A percentile compares a stretch with the other conserved stretches of the same genome.
Conservation (phyloP, 2,329 filamentous ascomycete genomes). For the Raffaelea ambrosiae region DNA sequence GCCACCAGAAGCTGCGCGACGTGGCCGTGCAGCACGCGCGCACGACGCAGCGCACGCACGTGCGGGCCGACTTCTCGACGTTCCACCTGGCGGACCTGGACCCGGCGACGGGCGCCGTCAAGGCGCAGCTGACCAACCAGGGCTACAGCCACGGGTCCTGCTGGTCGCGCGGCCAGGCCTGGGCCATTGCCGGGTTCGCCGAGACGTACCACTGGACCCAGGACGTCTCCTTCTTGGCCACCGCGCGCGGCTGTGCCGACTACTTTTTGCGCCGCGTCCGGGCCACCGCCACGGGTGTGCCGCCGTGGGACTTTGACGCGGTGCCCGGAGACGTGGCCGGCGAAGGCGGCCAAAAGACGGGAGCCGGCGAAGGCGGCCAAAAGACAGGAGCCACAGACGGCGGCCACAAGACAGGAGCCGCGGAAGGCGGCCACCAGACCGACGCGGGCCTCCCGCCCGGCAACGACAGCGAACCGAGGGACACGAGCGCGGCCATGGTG, state of each 20-base stretch:
- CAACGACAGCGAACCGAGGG: constrained; percentile 11
- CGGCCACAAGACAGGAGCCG: no score
- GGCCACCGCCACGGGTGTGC: constrained; percentile 15
- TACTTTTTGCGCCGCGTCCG: constrained; percentile 36
- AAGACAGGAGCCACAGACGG: no score
- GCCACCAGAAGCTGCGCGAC: constrained; percentile 20
- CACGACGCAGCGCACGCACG: constrained; percentile 30
- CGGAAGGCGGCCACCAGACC: no score
- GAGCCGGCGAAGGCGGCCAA: no score
- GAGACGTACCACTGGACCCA: constrained; percentile 41
- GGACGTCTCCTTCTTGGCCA: constrained; percentile 32
- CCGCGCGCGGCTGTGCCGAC: constrained; percentile 34
- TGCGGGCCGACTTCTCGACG: constrained; percentile 28
- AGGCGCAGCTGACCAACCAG: constrained; percentile 37
- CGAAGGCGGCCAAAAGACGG: no score
- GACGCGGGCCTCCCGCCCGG: no score
- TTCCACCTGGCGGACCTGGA: constrained; percentile 37
- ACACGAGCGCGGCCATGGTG: constrained; percentile 28
- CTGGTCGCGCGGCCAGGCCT: constrained; percentile 43
- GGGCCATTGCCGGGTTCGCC: constrained; percentile 40
- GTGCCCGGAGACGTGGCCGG: neutral
- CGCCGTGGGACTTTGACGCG: constrained; percentile 15
- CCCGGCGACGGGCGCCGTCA: constrained; percentile 28
- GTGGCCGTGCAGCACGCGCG: constrained; percentile 30
- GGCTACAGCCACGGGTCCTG: constrained; percentile 36